Evolutionary conservation across 176 grass and related monocot species (phyloP).

Genomic region (Luzula sylvatica): DNA sequence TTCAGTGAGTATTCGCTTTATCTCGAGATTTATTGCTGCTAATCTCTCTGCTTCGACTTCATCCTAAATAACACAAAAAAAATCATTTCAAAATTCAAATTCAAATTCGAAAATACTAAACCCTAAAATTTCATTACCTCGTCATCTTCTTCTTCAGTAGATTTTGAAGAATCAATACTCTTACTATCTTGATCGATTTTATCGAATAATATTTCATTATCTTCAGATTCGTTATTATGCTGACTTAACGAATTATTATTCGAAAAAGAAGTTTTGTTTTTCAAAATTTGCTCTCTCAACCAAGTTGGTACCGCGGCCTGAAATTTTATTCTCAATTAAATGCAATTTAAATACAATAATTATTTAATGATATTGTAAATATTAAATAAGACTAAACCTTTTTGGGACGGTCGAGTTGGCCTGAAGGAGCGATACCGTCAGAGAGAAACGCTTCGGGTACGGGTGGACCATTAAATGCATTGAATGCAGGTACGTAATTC

Average conservation of each 20-base stretch:
- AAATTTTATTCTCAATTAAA: too few relatives aligned
- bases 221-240: slow-evolving; percentile 40
- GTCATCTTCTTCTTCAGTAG: slow-evolving; percentile 58
- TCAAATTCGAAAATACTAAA: slow-evolving; percentile 1
- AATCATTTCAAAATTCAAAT: not conserved
- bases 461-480: slow-evolving; percentile 59
- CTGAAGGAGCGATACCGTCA: slow-evolving; percentile 40
- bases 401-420: slow-evolving; percentile 58
- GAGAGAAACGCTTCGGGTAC: slow-evolving; percentile 31
- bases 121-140: slow-evolving; percentile 39
- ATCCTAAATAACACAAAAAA: slow-evolving; percentile 47
- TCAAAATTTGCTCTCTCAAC: slow-evolving; percentile 96
- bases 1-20: slow-evolving; percentile 92
- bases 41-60: slow-evolving; percentile 45
- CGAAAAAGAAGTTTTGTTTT: slow-evolving; percentile 51
- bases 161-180: slow-evolving; percentile 58
- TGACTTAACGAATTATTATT: slow-evolving; percentile 31
- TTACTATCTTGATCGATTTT: slow-evolving; percentile 52
- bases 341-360: too few relatives aligned
- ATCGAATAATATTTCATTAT: slow-evolving; percentile 33
- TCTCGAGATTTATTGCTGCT: slow-evolving; percentile 76
- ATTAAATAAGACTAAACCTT: slow-evolving; percentile 38
- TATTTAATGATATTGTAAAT: too few relatives aligned
- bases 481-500: slow-evolving; percentile 40
- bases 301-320: slow-evolving; percentile 90